Conservation (phyloP, 192 early-diverging fungal species). For the Umbelopsis sp. region DNA sequence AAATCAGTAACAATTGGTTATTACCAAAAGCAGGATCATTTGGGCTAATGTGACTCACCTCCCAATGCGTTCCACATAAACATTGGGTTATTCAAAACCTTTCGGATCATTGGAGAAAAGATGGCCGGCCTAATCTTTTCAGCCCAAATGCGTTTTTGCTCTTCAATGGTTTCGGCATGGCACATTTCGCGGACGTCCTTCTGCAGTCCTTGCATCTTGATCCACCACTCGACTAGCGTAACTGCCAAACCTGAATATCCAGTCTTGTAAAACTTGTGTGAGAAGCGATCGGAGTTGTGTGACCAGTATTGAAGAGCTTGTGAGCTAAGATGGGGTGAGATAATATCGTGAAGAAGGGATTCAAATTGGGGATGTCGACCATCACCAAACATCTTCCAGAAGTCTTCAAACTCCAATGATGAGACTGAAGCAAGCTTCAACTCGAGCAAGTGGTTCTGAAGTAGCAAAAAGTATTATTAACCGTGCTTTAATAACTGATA, state of each 20-base stretch:
- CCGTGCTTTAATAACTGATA: neutral
- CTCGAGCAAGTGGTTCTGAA: slow-evolving; percentile 78
- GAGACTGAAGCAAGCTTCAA: slow-evolving; percentile 77
- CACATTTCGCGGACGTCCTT: slow-evolving; percentile 58
- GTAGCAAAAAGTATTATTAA: neutral
- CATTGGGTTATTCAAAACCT: slow-evolving; percentile 72
- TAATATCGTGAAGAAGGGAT: slow-evolving; percentile 58
- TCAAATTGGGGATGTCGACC: slow-evolving; percentile 65
- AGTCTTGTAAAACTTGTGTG: slow-evolving; percentile 76
- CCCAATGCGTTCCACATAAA: slow-evolving; percentile 87
- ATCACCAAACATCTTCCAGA: slow-evolving; percentile 81
- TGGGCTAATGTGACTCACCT: too few relatives aligned
- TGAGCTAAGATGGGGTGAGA: slow-evolving; percentile 72
- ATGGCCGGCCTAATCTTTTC: slow-evolving; percentile 66
- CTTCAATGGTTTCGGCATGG: slow-evolving; percentile 51
- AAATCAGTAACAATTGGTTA: neutral
- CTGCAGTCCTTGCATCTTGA: slow-evolving; percentile 57
- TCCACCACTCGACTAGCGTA: slow-evolving; percentile 62
- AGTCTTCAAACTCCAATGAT: slow-evolving; percentile 60
- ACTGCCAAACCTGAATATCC: slow-evolving; percentile 84
- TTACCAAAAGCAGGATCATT: neutral
- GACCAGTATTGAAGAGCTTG: slow-evolving; percentile 83
- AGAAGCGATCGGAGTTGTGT: slow-evolving; percentile 57
- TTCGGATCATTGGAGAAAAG: slow-evolving; percentile 60
- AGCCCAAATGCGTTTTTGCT: slow-evolving; percentile 67